Percentiles rank a stretch among this genome's conserved stretches.
Conservation (phyloP, 2,329 filamentous ascomycete species). For the Knoxdaviesia capensis region DNA sequence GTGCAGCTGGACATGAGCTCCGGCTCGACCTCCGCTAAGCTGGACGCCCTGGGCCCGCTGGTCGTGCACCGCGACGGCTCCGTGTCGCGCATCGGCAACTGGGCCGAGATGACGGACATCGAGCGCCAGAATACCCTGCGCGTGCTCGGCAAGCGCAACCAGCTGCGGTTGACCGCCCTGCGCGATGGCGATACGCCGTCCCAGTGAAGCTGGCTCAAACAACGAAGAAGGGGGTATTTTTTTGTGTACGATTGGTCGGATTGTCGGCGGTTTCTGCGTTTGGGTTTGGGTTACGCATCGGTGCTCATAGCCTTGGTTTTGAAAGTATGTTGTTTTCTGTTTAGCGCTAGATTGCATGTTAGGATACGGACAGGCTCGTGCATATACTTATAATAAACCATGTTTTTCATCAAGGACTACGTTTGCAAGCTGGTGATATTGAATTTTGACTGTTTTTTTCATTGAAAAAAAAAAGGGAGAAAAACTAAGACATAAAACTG, state of each 20-base stretch:
- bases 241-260: too few relatives aligned
- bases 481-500: neutral
- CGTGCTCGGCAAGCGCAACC: constrained; percentile 48
- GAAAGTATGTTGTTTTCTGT: neutral
- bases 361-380: too few relatives aligned
- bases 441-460: too few relatives aligned
- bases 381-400: too few relatives aligned
- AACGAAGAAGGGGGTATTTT: too few relatives aligned
- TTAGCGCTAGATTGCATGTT: neutral
- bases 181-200: neutral
- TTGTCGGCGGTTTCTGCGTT: too few relatives aligned
- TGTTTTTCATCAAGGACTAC: too few relatives aligned
- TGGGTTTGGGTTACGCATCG: too few relatives aligned
- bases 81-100: constrained; percentile 51
- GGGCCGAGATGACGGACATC: constrained; percentile 47
- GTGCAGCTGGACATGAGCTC: constrained; percentile 14
- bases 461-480: neutral
- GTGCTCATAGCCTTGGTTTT: neutral
- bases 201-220: too few relatives aligned
- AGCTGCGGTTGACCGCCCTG: constrained; percentile 36
- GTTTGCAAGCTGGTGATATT: too few relatives aligned
- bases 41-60: constrained; percentile 52
- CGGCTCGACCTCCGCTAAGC: constrained; percentile 22
- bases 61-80: constrained; percentile 57
- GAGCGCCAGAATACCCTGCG: constrained; percentile 48